Conservation (phyloP, 805 yeast genomes). For the Hermanozyma aechmeae region DNA sequence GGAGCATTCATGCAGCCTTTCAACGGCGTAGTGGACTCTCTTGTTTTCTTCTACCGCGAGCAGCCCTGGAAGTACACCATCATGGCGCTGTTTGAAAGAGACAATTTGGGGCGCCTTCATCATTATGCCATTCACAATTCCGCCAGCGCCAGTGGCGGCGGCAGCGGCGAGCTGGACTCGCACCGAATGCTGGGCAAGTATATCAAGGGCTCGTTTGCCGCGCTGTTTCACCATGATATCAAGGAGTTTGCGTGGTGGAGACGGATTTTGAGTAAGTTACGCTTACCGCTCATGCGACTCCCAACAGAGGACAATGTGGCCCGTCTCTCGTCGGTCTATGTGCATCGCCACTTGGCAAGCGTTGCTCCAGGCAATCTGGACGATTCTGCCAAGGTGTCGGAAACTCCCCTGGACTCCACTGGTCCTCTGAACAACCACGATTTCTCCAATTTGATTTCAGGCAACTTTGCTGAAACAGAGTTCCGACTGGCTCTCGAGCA, state of each 20-base stretch:
- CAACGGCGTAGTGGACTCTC: constrained; percentile 67
- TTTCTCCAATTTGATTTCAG: constrained; percentile 27
- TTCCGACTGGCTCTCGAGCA: constrained; percentile 20
- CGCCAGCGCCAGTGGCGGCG: too few relatives aligned
- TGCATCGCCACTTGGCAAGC: too few relatives aligned
- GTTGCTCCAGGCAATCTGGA: too few relatives aligned
- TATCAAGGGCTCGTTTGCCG: constrained; percentile 19
- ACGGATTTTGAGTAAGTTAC: constrained; percentile 19
- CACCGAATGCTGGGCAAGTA: too few relatives aligned
- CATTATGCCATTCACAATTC: too few relatives aligned
- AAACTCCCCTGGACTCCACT: constrained; percentile 3
- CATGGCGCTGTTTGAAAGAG: constrained; percentile 27
- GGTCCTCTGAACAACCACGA: constrained; percentile 19
- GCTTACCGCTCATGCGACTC: constrained; percentile 36
- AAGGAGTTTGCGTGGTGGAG: constrained; percentile 31
- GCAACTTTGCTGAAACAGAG: constrained; percentile 18
- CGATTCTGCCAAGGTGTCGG: too few relatives aligned
- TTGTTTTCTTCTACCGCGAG: constrained; percentile 71
- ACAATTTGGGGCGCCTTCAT: too few relatives aligned
- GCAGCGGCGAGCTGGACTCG: background rate
- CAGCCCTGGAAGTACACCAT: constrained; percentile 60
- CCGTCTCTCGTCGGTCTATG: too few relatives aligned
- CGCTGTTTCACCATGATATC: constrained; percentile 19
- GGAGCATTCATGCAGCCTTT: constrained; percentile 77
- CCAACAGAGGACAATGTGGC: constrained; percentile 29